These are phyloP conservation scores for Oryza punctata DNA, from an alignment of 176 grass and related monocot genomes.

Conservation along the genomic window DNA sequence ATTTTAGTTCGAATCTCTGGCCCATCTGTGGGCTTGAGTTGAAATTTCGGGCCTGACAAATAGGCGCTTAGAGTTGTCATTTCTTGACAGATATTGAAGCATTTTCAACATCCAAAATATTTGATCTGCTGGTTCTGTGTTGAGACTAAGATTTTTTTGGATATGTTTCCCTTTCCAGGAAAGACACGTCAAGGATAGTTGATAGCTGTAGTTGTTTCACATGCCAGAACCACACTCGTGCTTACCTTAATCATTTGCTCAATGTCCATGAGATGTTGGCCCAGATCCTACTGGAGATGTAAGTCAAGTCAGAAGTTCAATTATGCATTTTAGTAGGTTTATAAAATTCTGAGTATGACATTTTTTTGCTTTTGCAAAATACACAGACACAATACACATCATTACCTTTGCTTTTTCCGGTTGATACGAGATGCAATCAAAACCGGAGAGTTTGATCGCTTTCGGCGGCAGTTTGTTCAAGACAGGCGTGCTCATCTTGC, in stretches of 20 bases:
- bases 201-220: constrained; percentile 84
- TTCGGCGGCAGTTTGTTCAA: constrained; percentile 60
- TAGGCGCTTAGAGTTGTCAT: neutral
- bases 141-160: too few relatives aligned
- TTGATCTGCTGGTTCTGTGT: too few relatives aligned
- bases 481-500: constrained; percentile 55
- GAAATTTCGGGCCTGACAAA: neutral
- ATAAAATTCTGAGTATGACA: neutral
- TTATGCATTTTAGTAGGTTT: neutral
- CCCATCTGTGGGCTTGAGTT: neutral
- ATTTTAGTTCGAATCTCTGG: neutral
- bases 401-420: constrained; percentile 81
- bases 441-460: constrained; percentile 63
- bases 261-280: constrained; percentile 96
- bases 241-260: constrained; percentile 91
- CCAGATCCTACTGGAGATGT: constrained; percentile 98
- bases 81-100: neutral
- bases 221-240: constrained; percentile 88
- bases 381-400: constrained; percentile 91
- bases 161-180: constrained; percentile 57
- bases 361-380: constrained; percentile 12
- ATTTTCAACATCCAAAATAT: neutral
- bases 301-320: constrained; percentile 35
- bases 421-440: constrained; percentile 67
- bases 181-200: constrained; percentile 68